Evolutionary conservation across 2,329 filamentous ascomycete species (phyloP).

Genomic region (Xylariaceae sp.): DNA sequence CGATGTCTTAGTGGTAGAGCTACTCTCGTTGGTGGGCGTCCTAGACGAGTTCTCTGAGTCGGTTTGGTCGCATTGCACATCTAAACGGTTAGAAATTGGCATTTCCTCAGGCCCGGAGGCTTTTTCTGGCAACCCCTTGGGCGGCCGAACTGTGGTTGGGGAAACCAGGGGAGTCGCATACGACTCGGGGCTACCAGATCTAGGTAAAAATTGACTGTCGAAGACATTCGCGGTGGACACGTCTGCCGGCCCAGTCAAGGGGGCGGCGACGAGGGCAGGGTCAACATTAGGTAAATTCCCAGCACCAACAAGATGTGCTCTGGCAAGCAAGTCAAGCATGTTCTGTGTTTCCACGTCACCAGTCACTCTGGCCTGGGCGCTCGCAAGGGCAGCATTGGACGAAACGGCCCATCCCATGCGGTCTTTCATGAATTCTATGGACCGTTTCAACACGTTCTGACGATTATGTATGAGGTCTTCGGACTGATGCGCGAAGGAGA

Average conservation of each 20-base stretch:
- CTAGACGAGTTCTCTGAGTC: conserved; percentile 59
- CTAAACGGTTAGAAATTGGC: conserved; percentile 25
- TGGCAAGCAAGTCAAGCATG: conserved; percentile 87
- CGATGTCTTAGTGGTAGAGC: conserved; percentile 58
- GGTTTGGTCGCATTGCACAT: conserved; percentile 32
- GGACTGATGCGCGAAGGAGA: conserved; percentile 95
- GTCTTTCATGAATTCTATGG: conserved; percentile 96
- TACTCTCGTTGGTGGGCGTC: conserved; percentile 63
- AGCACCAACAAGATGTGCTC: conserved; percentile 78
- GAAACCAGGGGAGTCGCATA: conserved; percentile 47
- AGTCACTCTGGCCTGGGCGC: conserved; percentile 80
- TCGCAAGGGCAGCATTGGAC: conserved; percentile 76
- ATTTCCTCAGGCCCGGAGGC: conserved; percentile 10
- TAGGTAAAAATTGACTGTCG: conserved; percentile 76
- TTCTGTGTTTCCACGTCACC: conserved; percentile 88
- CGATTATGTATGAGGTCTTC: conserved; percentile 91
- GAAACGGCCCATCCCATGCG: conserved; percentile 79
- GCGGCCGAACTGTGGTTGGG: conserved; percentile 37
- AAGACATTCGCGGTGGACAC: conserved; percentile 81
- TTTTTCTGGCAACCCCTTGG: conserved; percentile 25
- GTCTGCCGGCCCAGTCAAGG: conserved; percentile 81
- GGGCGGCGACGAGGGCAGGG: conserved; percentile 57
- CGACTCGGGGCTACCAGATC: conserved; percentile 58
- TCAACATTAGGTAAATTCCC: conserved; percentile 64
- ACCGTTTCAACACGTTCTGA: conserved; percentile 90